Percentiles rank a stretch among this genome's conserved stretches.
Evolutionary conservation across 116 monocot genomes (phyloP).

Genomic region (Zostera marina): DNA sequence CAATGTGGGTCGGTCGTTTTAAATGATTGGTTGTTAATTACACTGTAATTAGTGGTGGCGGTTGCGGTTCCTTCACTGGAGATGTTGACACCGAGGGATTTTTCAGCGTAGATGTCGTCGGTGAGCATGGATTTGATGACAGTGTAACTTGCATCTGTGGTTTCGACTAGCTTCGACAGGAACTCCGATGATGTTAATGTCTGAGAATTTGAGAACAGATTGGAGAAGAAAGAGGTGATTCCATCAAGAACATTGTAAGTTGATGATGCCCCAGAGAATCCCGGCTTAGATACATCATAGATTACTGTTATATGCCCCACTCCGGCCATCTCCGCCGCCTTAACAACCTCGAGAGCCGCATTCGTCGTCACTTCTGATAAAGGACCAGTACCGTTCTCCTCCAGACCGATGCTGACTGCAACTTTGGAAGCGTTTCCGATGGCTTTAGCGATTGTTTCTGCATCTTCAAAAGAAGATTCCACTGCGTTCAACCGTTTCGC

Average conservation of each 20-base stretch:
- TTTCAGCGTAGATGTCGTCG: slow-evolving; percentile 27
- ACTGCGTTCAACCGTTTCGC: slow-evolving; percentile 69
- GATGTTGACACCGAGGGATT: slow-evolving; percentile 27
- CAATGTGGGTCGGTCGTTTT: too few relatives aligned
- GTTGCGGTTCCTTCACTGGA: slow-evolving; percentile 23
- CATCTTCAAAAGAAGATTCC: slow-evolving; percentile 30
- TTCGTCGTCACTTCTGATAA: slow-evolving; percentile 38
- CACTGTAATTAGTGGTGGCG: slow-evolving; percentile 22
- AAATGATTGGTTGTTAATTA: slow-evolving; percentile 8
- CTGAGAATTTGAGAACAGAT: slow-evolving; percentile 38
- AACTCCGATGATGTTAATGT: slow-evolving; percentile 41
- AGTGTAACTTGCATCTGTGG: slow-evolving; percentile 39
- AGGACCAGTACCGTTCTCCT: slow-evolving; percentile 53
- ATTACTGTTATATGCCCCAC: slow-evolving; percentile 51
- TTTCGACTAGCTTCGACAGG: slow-evolving; percentile 46
- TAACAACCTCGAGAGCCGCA: slow-evolving; percentile 54
- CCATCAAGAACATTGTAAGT: slow-evolving; percentile 74
- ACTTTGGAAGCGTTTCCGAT: slow-evolving; percentile 73
- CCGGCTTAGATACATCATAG: slow-evolving; percentile 21
- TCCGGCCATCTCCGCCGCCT: slow-evolving; percentile 58
- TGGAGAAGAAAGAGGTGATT: slow-evolving; percentile 67
- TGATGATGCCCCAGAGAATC: slow-evolving; percentile 9
- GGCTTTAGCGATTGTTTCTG: slow-evolving; percentile 66
- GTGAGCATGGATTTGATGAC: slow-evolving; percentile 48
- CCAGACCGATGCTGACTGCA: slow-evolving; percentile 40